Conservation (phyloP, 139 green algal species). For the Volvox africanus region DNA sequence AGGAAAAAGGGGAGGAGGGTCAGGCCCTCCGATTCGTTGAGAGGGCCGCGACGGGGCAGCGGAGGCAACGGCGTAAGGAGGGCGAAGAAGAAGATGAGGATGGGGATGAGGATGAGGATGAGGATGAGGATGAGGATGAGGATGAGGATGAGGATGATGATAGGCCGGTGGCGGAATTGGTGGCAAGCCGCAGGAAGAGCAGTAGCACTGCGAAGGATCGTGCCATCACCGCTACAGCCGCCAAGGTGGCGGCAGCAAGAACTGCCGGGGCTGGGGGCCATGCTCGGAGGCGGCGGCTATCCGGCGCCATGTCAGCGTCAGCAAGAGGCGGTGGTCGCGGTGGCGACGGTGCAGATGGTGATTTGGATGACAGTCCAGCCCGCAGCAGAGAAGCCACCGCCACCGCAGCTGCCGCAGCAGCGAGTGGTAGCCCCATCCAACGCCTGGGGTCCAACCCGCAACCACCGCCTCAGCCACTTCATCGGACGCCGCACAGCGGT, state of each 20-base stretch:
- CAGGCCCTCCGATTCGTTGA: neutral
- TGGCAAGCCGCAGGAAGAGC: neutral
- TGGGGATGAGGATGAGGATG: neutral
- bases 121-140: neutral
- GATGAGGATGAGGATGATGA: slow-evolving; percentile 5
- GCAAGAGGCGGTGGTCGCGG: neutral
- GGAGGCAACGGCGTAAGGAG: neutral
- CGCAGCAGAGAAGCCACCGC: neutral
- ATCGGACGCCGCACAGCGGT: neutral
- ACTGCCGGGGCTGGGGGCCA: neutral
- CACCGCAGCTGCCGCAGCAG: neutral
- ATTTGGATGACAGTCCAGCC: neutral
- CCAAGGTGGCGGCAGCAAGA: neutral
- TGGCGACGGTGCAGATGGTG: neutral
- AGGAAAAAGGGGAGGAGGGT: neutral
- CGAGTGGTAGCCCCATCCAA: neutral
- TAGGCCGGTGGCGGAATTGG: neutral
- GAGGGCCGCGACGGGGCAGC: neutral
- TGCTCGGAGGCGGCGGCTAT: neutral
- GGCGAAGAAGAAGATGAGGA: neutral
- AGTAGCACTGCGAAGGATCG: neutral
- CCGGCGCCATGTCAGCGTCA: neutral
- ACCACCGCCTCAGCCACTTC: neutral
- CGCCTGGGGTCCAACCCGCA: neutral
- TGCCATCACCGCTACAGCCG: neutral